These are phyloP conservation scores for Plasmodium inui DNA, from an alignment of 169 alveolate genomes.

Conservation along the genomic window DNA sequence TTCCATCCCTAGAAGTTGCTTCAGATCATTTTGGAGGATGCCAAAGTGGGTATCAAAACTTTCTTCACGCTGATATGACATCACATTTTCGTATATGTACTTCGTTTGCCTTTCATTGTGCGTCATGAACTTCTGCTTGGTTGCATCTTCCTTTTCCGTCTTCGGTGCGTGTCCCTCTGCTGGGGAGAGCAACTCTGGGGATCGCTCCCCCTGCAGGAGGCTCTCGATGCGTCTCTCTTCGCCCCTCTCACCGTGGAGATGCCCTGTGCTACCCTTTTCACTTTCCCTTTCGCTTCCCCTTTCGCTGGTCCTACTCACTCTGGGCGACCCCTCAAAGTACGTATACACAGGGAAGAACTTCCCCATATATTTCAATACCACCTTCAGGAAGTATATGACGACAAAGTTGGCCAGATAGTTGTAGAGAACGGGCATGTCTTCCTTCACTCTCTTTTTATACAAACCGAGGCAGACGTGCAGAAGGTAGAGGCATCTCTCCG, in stretches of 20 bases:
- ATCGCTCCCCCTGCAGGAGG: background rate
- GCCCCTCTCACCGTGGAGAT: background rate
- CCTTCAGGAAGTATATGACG: conserved; percentile 25
- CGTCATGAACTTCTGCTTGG: background rate
- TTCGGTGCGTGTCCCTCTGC: background rate
- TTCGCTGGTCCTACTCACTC: background rate
- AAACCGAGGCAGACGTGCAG: conserved; percentile 38
- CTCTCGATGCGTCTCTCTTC: background rate
- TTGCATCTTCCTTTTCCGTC: conserved; percentile 8
- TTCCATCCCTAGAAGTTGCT: conserved; percentile 8
- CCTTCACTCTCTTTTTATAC: conserved; percentile 38
- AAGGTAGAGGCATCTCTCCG: conserved; percentile 51
- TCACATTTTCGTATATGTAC: conserved; percentile 33
- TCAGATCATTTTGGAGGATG: conserved; percentile 17
- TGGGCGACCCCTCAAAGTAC: background rate
- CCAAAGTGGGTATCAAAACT: conserved; percentile 2
- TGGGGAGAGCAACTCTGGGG: background rate
- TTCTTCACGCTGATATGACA: conserved; percentile 55
- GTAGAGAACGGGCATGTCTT: conserved; percentile 11
- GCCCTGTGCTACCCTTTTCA: background rate
- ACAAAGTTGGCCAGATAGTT: conserved; percentile 23
- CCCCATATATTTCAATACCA: conserved; percentile 30
- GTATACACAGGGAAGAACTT: conserved; percentile 20
- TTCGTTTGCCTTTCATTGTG: conserved; percentile 12
- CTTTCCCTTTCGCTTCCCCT: background rate